Conservation (phyloP, 108 stramenopile genomes). For the Nitzschia sp. region DNA sequence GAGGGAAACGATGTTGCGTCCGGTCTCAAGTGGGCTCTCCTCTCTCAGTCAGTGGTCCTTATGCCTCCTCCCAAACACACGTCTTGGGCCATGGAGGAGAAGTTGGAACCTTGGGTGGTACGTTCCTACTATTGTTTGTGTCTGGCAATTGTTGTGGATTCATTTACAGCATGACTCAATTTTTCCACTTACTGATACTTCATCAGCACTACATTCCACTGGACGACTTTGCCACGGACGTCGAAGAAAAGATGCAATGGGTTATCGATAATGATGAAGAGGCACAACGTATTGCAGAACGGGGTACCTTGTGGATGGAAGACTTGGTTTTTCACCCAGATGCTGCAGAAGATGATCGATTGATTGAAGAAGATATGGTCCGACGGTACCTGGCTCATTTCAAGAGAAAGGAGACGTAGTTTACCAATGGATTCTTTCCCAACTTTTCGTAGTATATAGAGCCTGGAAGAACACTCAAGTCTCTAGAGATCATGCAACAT, state of each 20-base stretch:
- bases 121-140: not conserved
- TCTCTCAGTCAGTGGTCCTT: slow-evolving; percentile 65
- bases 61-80: slow-evolving; percentile 68
- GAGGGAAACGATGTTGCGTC: slow-evolving; percentile 83
- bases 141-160: not conserved
- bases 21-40: slow-evolving; percentile 73
- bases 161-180: not conserved
- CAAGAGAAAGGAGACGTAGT: not conserved
- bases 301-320: slow-evolving; percentile 70
- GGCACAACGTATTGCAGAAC: slow-evolving; percentile 62
- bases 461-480: no score
- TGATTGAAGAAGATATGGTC: slow-evolving; percentile 49
- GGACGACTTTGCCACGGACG: slow-evolving; percentile 53
- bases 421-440: no score
- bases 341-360: slow-evolving; percentile 47
- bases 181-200: no score
- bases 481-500: no score
- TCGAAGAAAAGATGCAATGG: slow-evolving; percentile 72
- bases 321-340: slow-evolving; percentile 66
- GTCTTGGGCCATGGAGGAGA: slow-evolving; percentile 78
- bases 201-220: slow-evolving; percentile 76
- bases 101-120: slow-evolving; percentile 67
- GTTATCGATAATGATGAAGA: slow-evolving; percentile 61
- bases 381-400: slow-evolving; percentile 44
- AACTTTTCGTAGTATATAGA: no score